Conservation (phyloP, 345 rosid genomes). For the Gossypium mustelinum region DNA sequence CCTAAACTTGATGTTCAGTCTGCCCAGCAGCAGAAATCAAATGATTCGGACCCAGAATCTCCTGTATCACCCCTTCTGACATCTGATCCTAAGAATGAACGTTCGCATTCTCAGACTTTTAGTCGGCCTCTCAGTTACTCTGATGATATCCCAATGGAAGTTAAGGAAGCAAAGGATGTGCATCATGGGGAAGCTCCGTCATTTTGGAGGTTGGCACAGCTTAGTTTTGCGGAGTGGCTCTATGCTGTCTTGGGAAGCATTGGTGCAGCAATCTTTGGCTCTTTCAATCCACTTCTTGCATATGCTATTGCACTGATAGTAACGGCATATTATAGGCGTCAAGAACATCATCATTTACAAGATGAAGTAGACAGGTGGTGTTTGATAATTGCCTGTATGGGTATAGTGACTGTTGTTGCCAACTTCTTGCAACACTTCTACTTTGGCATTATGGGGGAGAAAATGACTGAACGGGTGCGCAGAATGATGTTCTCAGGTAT, state of each 20-base stretch:
- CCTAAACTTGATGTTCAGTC: slow-evolving; percentile 89
- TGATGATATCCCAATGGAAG: slow-evolving; percentile 54
- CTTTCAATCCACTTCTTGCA: slow-evolving; percentile 97
- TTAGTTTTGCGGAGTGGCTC: slow-evolving; percentile 96
- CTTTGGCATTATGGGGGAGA: slow-evolving; percentile 99
- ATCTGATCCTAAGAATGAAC: slow-evolving; percentile 90
- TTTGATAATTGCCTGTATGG: slow-evolving; percentile 98
- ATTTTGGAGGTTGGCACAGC: slow-evolving; percentile 87
- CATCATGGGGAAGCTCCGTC: slow-evolving; percentile 66
- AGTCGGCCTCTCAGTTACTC: slow-evolving; percentile 86
- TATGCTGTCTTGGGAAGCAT: slow-evolving; percentile 95
- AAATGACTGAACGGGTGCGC: slow-evolving; percentile 96
- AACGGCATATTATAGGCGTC: slow-evolving; percentile 59
- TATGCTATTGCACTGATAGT: slow-evolving; percentile 83
- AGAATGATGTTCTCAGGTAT: slow-evolving; percentile 99
- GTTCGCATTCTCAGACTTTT: slow-evolving; percentile 96
- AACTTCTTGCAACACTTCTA: slow-evolving; percentile 97
- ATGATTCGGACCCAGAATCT: slow-evolving; percentile 96
- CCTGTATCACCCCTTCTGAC: slow-evolving; percentile 96
- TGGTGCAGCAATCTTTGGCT: slow-evolving; percentile 98
- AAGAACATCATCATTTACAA: slow-evolving; percentile 37
- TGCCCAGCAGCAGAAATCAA: slow-evolving; percentile 53
- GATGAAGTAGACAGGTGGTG: slow-evolving; percentile 95
- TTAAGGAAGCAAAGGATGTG: slow-evolving; percentile 45
- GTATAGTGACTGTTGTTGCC: slow-evolving; percentile 92